phyloP scores from a whole-genome alignment of 495 filamentous ascomycete genomes.

The Podospora sp. region DNA sequence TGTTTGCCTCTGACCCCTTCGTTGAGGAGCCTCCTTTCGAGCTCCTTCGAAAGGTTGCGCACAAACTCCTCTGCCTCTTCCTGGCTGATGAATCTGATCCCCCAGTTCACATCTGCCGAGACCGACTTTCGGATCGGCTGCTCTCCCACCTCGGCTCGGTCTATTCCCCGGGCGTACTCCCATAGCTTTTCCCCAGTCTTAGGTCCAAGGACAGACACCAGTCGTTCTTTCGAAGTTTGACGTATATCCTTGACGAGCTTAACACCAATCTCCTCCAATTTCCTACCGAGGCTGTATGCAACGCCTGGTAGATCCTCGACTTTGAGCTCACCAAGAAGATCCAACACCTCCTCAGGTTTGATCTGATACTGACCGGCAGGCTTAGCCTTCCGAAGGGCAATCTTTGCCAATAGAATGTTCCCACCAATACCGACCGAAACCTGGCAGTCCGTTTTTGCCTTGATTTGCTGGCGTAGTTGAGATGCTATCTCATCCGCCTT shows the following conservation, averaged over 20 bases:
- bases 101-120: constrained; percentile 97
- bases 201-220: constrained; percentile 74
- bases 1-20: constrained; percentile 84
- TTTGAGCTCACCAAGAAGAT: constrained; percentile 72
- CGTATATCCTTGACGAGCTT: constrained; percentile 82
- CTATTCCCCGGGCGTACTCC: constrained; percentile 89
- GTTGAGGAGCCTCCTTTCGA: constrained; percentile 76
- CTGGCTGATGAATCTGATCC: constrained; percentile 88
- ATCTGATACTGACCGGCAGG: constrained; percentile 91
- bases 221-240: constrained; percentile 69
- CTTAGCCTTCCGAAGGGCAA: constrained; percentile 89
- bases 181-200: constrained; percentile 92
- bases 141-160: constrained; percentile 82
- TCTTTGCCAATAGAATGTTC: constrained; percentile 87
- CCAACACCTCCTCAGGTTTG: constrained; percentile 73
- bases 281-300: constrained; percentile 79
- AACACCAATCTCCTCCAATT: constrained; percentile 83
- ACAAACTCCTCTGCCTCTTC: constrained; percentile 90
- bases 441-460: constrained; percentile 73
- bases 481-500: constrained; percentile 76
- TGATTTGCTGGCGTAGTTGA: constrained; percentile 66
- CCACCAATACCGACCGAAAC: constrained; percentile 94
- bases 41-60: constrained; percentile 75
- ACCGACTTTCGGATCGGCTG: constrained; percentile 82
- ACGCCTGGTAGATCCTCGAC: constrained; percentile 87